These are phyloP conservation scores for Pleurotus citrinopileatus DNA, from an alignment of 768 basidiomycete species.

Conservation along the genomic window DNA sequence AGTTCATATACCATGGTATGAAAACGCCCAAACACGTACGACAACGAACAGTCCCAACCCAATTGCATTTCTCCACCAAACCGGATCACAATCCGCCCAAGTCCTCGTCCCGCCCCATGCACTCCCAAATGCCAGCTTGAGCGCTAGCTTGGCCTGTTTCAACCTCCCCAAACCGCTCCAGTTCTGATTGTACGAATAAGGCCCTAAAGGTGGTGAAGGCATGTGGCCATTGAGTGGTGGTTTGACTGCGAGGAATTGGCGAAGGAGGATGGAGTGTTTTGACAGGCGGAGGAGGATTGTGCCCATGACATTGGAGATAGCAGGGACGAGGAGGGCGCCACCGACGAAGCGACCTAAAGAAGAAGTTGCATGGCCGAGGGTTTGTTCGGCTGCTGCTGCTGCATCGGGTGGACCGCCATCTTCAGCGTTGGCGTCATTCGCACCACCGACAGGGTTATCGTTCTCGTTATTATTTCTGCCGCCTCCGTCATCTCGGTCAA, in stretches of 20 bases:
- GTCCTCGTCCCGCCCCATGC: slow-evolving; percentile 54
- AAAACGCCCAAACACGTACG: slow-evolving; percentile 32
- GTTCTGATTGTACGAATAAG: slow-evolving; percentile 14
- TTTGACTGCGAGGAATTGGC: slow-evolving; percentile 35
- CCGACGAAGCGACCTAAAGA: slow-evolving; percentile 66
- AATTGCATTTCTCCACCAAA: slow-evolving; percentile 76
- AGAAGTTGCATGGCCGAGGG: slow-evolving; percentile 53
- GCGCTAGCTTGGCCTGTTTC: slow-evolving; percentile 24
- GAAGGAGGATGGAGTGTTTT: slow-evolving; percentile 35
- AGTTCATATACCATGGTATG: too few relatives aligned
- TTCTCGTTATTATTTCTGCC: slow-evolving; percentile 16
- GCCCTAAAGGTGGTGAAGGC: slow-evolving; percentile 14
- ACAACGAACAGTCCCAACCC: slow-evolving; percentile 68
- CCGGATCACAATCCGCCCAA: slow-evolving; percentile 71
- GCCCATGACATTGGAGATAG: slow-evolving; percentile 67
- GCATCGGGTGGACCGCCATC: slow-evolving; percentile 36
- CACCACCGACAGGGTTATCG: too few relatives aligned
- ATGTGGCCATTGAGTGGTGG: slow-evolving; percentile 20
- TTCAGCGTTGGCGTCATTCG: slow-evolving; percentile 18
- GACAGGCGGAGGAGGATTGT: slow-evolving; percentile 54
- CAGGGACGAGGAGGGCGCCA: slow-evolving; percentile 67
- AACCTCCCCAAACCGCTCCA: slow-evolving; percentile 21
- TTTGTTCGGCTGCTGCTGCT: slow-evolving; percentile 54
- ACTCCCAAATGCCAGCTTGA: slow-evolving; percentile 40
- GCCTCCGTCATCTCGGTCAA: slow-evolving; percentile 12